Evolutionary conservation across 192 early-diverging fungal genomes (phyloP), one percentile per base, ranked within the genome.

Genomic region (Diversispora eburnea): DNA sequence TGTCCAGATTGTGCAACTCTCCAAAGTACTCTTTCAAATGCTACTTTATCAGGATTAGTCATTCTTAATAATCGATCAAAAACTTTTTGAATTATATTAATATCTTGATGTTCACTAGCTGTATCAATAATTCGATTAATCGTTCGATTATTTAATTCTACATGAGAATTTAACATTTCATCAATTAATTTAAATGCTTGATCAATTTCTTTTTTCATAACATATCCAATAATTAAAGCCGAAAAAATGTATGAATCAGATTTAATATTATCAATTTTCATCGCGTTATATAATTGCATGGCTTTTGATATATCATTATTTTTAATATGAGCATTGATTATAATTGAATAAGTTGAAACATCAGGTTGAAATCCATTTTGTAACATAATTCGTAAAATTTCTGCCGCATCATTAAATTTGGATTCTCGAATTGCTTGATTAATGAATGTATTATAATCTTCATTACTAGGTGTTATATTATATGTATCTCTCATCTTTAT

Each of bases 381-480:
- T 55, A 54, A 45, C 76, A 83, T 76, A 10, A 19, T 8, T 46
- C 61, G 15, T 56, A 75, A 79, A 5, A 81, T 72, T 17, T 75
- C 54, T 13, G 77, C 41, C 1, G 82, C 82, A 4, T 78, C 56
- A 25, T 19, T 42, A 42, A 75, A 76, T 25, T 77, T 52, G 42
- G 81, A 81, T 43, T 58, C 54, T 56, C 25, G 65, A 3, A 81
- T 52, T 19, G 43, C 49, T 54, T 64, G 33, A 33, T 39, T 15
- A 5, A 83, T 64, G 3, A 79, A 67, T 20, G 55, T 67, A 20
- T 83, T 83, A 49, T 76, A 83, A 57, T 83, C 82, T n/a, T 42
- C 17, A 5, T 63, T 42, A 20, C 2, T 8, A 25, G 47, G 33
- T 0, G n/a, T 12, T 12, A 4, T 8, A 3, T 41, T 67, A 0